Evolutionary conservation across 75 land plant genomes (phyloP).

Genomic region (Cunninghamia lanceolata): DNA sequence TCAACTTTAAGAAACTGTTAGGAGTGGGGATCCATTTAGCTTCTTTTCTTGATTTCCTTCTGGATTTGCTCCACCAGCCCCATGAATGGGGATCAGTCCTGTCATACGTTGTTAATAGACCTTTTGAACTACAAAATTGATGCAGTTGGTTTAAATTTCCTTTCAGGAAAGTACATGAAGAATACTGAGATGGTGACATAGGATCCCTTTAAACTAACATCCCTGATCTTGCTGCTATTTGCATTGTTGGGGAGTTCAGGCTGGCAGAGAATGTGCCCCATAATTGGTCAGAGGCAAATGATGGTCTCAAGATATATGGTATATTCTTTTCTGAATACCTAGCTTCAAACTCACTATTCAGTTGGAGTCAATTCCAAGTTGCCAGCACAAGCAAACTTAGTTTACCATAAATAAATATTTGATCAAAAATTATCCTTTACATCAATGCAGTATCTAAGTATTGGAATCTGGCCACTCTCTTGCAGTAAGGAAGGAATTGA

Average conservation of each 20-base stretch:
- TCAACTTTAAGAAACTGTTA: no score
- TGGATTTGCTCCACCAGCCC: neutral
- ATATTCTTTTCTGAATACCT: neutral
- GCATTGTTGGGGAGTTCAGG: neutral
- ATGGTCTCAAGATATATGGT: neutral
- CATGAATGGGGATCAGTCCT: no score
- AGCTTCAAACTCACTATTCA: neutral
- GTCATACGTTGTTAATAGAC: neutral
- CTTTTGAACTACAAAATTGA: neutral
- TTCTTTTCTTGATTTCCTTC: neutral
- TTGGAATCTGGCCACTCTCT: neutral
- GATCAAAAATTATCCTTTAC: neutral
- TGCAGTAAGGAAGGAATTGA: neutral
- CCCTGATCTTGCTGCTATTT: neutral
- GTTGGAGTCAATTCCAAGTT: neutral
- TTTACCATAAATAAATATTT: neutral
- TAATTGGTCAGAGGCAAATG: neutral
- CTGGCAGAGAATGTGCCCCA: neutral
- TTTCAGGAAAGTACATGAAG: neutral
- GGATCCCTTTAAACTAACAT: neutral
- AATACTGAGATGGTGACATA: neutral
- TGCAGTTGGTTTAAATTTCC: neutral
- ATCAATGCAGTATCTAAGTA: neutral
- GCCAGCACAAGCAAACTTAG: neutral
- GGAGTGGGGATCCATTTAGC: neutral